These are phyloP conservation scores for Calycina herbarum DNA, from an alignment of 2,329 filamentous ascomycete species.

Conservation along the genomic window DNA sequence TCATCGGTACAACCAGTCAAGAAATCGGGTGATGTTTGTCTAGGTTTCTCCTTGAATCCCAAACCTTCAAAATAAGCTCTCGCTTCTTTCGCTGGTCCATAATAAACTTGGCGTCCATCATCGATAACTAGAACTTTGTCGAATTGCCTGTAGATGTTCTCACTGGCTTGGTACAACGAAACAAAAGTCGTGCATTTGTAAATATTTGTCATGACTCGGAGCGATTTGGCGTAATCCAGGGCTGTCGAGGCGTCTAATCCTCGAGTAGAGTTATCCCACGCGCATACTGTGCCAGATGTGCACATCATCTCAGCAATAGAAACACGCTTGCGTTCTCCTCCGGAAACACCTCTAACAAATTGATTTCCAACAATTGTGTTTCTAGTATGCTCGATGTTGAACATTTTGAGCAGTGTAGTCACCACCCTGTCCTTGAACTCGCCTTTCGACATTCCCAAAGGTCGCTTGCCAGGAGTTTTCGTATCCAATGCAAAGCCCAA, in stretches of 20 bases:
- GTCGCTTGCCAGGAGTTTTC: constrained; percentile 80
- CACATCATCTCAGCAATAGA: constrained; percentile 83
- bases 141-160: constrained; percentile 67
- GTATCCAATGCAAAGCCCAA: constrained; percentile 81
- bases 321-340: constrained; percentile 77
- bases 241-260: constrained; percentile 69
- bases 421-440: constrained; percentile 79
- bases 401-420: constrained; percentile 79
- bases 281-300: constrained; percentile 68
- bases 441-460: constrained; percentile 67
- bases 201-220: constrained; percentile 64
- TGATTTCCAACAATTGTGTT: constrained; percentile 83
- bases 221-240: constrained; percentile 61
- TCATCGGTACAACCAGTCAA: constrained; percentile 73
- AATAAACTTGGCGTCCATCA: constrained; percentile 63
- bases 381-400: constrained; percentile 87
- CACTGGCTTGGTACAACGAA: constrained; percentile 67
- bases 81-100: constrained; percentile 58
- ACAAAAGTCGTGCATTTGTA: constrained; percentile 59
- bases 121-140: constrained; percentile 70
- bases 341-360: constrained; percentile 77
- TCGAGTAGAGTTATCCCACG: constrained; percentile 74
- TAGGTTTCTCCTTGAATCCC: constrained; percentile 61
- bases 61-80: constrained; percentile 62
- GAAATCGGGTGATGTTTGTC: constrained; percentile 64